These are phyloP conservation scores for Vanilla planifolia DNA, from an alignment of 106 monocot species.

Conservation along the genomic window DNA sequence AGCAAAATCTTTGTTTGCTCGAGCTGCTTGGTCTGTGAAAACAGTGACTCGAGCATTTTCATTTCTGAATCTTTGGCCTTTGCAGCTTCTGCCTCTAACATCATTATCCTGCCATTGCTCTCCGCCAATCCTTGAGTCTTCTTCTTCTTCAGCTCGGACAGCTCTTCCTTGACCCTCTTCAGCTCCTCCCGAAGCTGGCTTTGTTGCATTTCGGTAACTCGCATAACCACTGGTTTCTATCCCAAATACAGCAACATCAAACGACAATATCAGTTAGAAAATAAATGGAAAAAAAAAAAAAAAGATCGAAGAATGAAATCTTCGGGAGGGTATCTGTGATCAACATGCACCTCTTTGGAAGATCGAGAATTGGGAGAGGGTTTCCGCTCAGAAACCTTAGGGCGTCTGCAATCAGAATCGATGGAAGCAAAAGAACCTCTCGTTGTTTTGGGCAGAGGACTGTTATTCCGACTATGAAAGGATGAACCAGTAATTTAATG, in stretches of 20 bases:
- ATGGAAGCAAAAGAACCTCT: too few relatives aligned
- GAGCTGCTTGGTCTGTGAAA: slow-evolving; percentile 61
- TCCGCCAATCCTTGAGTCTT: slow-evolving; percentile 29
- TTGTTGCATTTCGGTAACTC: slow-evolving; percentile 9
- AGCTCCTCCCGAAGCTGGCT: background rate
- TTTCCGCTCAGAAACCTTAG: too few relatives aligned
- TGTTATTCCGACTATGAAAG: too few relatives aligned
- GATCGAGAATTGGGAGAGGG: too few relatives aligned
- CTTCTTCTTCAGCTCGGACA: slow-evolving; percentile 36
- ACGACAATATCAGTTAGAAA: too few relatives aligned
- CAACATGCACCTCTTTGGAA: too few relatives aligned
- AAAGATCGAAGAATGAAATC: too few relatives aligned
- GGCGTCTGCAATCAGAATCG: too few relatives aligned
- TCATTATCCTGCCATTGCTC: slow-evolving; percentile 29
- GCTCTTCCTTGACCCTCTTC: slow-evolving; percentile 11
- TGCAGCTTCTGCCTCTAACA: slow-evolving; percentile 25
- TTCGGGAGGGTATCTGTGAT: too few relatives aligned
- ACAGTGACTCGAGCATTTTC: slow-evolving; percentile 70
- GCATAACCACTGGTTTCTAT: background rate
- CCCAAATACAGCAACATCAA: background rate
- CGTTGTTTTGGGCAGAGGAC: too few relatives aligned
- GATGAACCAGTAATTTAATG: too few relatives aligned
- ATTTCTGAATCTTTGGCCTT: slow-evolving; percentile 70
- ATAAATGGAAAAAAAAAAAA: too few relatives aligned
- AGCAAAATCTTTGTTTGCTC: slow-evolving; percentile 74